These are phyloP conservation scores for Leucosporidium yakuticum DNA, from an alignment of 768 basidiomycete species.

Conservation along the genomic window DNA sequence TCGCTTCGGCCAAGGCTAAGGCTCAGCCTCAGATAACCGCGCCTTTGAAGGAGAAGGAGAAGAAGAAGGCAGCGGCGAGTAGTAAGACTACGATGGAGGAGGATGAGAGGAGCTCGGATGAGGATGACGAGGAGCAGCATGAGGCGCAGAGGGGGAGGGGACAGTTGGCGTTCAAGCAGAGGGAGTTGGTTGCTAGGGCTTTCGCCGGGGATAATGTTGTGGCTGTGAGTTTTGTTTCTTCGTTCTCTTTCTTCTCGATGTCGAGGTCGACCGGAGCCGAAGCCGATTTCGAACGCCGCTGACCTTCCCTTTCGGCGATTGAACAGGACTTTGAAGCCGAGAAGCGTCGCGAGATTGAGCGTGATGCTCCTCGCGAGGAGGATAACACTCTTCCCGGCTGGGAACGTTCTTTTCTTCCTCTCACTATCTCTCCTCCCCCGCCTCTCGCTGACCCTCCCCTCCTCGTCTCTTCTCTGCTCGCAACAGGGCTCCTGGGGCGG, in stretches of 20 bases:
- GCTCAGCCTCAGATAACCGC: constrained; percentile 37
- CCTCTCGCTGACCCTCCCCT: neutral
- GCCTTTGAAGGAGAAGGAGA: constrained; percentile 14
- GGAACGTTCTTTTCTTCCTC: constrained; percentile 52
- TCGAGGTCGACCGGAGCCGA: too few relatives aligned
- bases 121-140: constrained; percentile 46
- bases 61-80: constrained; percentile 45
- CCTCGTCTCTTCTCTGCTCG: constrained; percentile 4
- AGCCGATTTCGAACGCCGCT: too few relatives aligned
- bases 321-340: constrained; percentile 74
- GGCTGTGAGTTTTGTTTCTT: constrained; percentile 52
- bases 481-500: constrained; percentile 87
- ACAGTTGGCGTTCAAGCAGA: constrained; percentile 71
- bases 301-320: neutral
- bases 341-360: constrained; percentile 73
- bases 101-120: constrained; percentile 43
- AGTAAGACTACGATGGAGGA: constrained; percentile 62
- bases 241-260: neutral
- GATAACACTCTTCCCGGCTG: constrained; percentile 92
- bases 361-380: constrained; percentile 77
- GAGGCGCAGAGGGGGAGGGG: constrained; percentile 40
- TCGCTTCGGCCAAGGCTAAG: constrained; percentile 37
- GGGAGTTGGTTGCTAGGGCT: constrained; percentile 85
- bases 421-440: neutral
- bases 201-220: constrained; percentile 98